Evolutionary conservation across 768 basidiomycete species (phyloP).

Genomic region (Vararia minispora): DNA sequence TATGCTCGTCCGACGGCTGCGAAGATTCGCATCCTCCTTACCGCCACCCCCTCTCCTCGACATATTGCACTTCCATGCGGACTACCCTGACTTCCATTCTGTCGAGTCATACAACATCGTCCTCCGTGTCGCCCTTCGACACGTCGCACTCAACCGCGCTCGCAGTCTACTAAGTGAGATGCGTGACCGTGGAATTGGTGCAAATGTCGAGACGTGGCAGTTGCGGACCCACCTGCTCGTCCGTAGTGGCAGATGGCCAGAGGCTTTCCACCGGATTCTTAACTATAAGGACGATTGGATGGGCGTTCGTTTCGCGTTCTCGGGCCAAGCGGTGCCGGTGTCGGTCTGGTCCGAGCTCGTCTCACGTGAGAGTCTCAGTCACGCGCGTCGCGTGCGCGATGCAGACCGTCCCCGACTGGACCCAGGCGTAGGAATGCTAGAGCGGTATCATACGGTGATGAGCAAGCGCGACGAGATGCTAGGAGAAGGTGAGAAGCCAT

Average conservation of each 20-base stretch:
- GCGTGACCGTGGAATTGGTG: slow-evolving; percentile 28
- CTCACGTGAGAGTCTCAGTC: slow-evolving; percentile 30
- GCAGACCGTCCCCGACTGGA: slow-evolving; percentile 7
- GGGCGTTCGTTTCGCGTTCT: slow-evolving; percentile 3
- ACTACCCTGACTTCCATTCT: slow-evolving; percentile 21
- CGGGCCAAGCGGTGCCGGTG: slow-evolving; percentile 26
- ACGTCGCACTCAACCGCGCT: slow-evolving; percentile 35
- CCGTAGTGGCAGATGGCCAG: slow-evolving; percentile 41
- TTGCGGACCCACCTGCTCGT: slow-evolving; percentile 47
- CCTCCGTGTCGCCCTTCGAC: slow-evolving; percentile 37
- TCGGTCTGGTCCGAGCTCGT: slow-evolving; percentile 56
- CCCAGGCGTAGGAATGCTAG: slow-evolving; percentile 6
- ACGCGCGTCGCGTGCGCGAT: slow-evolving; percentile 20
- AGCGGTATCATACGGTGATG: slow-evolving; percentile 9
- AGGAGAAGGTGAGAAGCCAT: slow-evolving; percentile 1
- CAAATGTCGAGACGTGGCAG: slow-evolving; percentile 44
- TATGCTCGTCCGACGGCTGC: slow-evolving; percentile 1
- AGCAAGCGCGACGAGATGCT: not conserved
- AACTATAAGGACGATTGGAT: not conserved
- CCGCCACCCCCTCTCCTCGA: slow-evolving; percentile 24
- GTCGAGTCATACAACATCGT: slow-evolving; percentile 34
- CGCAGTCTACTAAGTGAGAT: slow-evolving; percentile 36
- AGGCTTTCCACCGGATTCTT: slow-evolving; percentile 34
- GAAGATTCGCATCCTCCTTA: slow-evolving; percentile 13
- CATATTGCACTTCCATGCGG: slow-evolving; percentile 32